phyloP scores from a whole-genome alignment of 2,329 filamentous ascomycete species.

The Penicillium sp. region DNA sequence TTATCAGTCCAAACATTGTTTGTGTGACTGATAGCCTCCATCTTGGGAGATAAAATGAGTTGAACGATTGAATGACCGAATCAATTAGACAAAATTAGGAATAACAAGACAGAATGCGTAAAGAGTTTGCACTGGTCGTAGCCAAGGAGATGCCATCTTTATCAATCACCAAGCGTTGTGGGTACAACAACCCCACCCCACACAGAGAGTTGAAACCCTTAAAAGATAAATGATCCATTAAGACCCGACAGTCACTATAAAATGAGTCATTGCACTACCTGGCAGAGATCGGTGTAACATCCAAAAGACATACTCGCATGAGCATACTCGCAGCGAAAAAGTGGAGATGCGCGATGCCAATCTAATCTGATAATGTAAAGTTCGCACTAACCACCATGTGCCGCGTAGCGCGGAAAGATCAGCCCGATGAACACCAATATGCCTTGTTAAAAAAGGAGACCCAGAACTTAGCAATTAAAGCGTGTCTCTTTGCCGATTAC shows the following conservation, averaged over 20 bases:
- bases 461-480: background rate
- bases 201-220: background rate
- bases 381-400: slow-evolving; percentile 3
- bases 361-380: slow-evolving; percentile 10
- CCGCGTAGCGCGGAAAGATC: slow-evolving; percentile 3
- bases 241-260: background rate
- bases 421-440: background rate
- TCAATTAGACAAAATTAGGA: background rate
- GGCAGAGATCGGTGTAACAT: background rate
- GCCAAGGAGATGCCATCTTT: background rate
- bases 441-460: background rate
- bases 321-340: background rate
- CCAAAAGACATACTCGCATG: background rate
- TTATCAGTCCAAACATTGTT: slow-evolving; percentile 13
- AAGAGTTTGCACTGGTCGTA: background rate
- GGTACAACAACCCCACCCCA: background rate
- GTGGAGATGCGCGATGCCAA: background rate
- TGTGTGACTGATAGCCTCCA: slow-evolving; percentile 2
- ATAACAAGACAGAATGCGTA: background rate
- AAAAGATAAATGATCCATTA: background rate
- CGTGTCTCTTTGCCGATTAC: background rate
- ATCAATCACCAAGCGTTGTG: background rate
- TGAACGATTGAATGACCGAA: background rate
- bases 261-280: background rate
- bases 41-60: background rate